A percentile compares a stretch with the other conserved stretches of the same genome.
phyloP scores from a whole-genome alignment of 2,329 filamentous ascomycete genomes.

The Thielaviopsis musarum region DNA sequence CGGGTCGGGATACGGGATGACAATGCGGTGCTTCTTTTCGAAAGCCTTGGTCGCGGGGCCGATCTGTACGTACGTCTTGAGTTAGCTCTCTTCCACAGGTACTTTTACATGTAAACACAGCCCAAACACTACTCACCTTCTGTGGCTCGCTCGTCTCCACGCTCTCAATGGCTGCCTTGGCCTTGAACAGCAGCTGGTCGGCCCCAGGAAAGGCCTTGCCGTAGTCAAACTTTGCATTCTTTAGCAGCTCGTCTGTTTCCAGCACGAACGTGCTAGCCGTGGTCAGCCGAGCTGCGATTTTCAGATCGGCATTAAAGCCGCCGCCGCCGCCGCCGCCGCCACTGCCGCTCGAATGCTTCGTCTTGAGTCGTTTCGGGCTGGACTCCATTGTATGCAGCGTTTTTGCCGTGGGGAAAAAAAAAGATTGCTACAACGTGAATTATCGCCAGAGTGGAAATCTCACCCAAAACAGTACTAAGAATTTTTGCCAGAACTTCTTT shows the following conservation, averaged over 20 bases:
- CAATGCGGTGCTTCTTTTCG: conserved; percentile 48
- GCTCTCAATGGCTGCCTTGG: conserved; percentile 36
- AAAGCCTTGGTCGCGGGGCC: conserved; percentile 49
- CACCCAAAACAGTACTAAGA: background rate
- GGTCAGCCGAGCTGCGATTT: conserved; percentile 24
- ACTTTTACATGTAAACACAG: too few relatives aligned
- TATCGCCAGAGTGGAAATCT: background rate
- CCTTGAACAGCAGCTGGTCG: conserved; percentile 30
- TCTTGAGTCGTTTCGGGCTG: conserved; percentile 31
- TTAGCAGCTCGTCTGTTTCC: conserved; percentile 42
- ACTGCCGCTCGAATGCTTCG: conserved; percentile 20
- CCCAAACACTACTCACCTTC: conserved; percentile 26
- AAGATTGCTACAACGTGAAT: background rate
- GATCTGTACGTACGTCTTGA: conserved; percentile 31
- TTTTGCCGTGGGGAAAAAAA: background rate
- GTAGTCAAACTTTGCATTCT: conserved; percentile 37
- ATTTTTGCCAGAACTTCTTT: conserved; percentile 7
- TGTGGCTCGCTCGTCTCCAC: conserved; percentile 31
- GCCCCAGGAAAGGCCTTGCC: conserved; percentile 29
- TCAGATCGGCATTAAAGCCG: conserved; percentile 26
- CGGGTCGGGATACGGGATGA: conserved; percentile 75
- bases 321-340: conserved; percentile 3
- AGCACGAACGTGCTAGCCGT: conserved; percentile 39
- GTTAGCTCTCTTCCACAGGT: background rate
- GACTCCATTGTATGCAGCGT: conserved; percentile 24